Base-by-base conservation (phyloP, 805 yeast genomes). In the Ogataea thermomethanolica region DNA sequence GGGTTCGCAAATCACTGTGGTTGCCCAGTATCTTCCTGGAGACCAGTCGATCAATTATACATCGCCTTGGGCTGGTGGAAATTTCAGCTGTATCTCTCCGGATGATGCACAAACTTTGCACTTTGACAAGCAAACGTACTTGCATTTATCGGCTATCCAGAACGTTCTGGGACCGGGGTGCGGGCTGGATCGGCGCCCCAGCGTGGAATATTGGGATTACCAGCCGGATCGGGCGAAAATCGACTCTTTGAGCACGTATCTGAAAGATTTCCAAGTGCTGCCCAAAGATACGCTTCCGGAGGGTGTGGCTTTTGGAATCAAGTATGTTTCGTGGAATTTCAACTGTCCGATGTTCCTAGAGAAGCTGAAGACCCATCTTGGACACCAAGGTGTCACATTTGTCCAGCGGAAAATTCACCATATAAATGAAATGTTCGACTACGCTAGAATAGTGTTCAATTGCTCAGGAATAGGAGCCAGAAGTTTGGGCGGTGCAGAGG, bases 1-100 rank as follows among this genome's bases (percentile, higher is more conserved):
- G 0, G 67, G 73, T 1, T 40, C 55, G 1, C 61, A 73, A 5
- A 73, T 86, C 45, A 68, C 76, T 4, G 71, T 85, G 2, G 50
- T 81, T 13, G 91, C 86, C 7, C 76, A 82, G 53, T 74, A 71
- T 50, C 59, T 81, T 27, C 95, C 95, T 3, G 95, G 95, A 4
- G 95, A 86, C 54, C 82, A 78, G 48, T 78, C 88, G 4, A 75
- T 76, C 42, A 68, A 75, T 35, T 86, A 81, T 59, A 79, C 95
- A 1, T 82, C 90, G 0, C 95, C 95, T 0, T 82, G 83, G 75
- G 95, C 95, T 0, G 83, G 83, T 20, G 82, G 79, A 7, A 77
- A 78, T 54, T 77, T 76, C 53, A 71, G 79, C 3, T 67, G 75
- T 45, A 80, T 82, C 33, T 73, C 85, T 0, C 84, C 80, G 2